Conservation (phyloP, 495 filamentous ascomycete genomes). For the Rhypophila decipiens region DNA sequence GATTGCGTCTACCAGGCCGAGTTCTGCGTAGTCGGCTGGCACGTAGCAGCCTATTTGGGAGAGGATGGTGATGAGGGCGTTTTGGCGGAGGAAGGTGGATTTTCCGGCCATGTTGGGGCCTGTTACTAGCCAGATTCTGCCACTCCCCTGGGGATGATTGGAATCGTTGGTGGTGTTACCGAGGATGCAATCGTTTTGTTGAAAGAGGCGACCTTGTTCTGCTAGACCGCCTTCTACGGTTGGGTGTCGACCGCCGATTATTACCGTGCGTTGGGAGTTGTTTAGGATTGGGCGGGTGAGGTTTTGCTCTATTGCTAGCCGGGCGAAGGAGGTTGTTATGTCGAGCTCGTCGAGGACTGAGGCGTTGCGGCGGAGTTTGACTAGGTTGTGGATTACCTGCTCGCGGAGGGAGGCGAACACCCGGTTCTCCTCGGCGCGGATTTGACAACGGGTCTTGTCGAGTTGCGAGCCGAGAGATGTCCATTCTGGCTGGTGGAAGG, state of each 20-base stretch:
- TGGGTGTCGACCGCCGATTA: slow-evolving; percentile 80
- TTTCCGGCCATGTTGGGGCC: slow-evolving; percentile 99
- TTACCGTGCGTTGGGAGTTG: slow-evolving; percentile 27
- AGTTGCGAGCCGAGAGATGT: slow-evolving; percentile 67
- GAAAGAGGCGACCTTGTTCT: slow-evolving; percentile 75
- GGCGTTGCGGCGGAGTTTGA: slow-evolving; percentile 81
- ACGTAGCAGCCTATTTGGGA: slow-evolving; percentile 91
- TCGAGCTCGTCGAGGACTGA: slow-evolving; percentile 87
- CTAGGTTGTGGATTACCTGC: slow-evolving; percentile 69
- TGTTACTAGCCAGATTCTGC: slow-evolving; percentile 81
- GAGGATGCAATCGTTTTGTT: slow-evolving; percentile 79
- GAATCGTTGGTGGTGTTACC: too few species aligned
- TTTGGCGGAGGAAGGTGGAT: slow-evolving; percentile 89
- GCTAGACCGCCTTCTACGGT: slow-evolving; percentile 79
- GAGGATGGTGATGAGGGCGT: slow-evolving; percentile 86
- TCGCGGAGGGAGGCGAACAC: slow-evolving; percentile 65
- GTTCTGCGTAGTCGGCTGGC: slow-evolving; percentile 73
- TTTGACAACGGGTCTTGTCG: slow-evolving; percentile 65
- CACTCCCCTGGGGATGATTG: slow-evolving; percentile 37
- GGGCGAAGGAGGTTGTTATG: slow-evolving; percentile 76
- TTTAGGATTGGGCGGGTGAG: slow-evolving; percentile 70
- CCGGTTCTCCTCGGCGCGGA: slow-evolving; percentile 71
- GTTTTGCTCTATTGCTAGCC: slow-evolving; percentile 63
- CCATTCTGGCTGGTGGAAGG: slow-evolving; percentile 82
- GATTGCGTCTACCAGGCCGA: slow-evolving; percentile 85